Base-by-base conservation (phyloP, 192 early-diverging fungal species). In the Cladochytrium replicatum region DNA sequence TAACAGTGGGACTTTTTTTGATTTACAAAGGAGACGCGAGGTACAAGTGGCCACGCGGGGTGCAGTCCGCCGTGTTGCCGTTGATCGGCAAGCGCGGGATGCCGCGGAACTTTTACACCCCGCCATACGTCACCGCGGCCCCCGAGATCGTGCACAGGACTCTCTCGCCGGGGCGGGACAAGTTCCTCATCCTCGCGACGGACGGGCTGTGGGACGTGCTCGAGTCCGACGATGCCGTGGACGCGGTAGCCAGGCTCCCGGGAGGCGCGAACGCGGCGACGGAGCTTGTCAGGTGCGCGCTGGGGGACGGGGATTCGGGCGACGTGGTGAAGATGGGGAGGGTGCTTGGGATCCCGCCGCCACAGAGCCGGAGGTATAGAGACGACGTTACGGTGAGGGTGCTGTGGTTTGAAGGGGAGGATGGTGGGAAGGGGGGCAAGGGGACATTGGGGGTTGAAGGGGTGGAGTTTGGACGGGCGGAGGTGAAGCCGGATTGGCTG, bases 311-410 rank as follows among this genome's bases (percentile, higher is more conserved):
- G 5, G 43, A 64, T 34, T 50, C 27, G 7, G 19, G 23, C 0
- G 17, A 19, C n/a, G 6, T 6, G 26, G 52, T 52, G 32, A 27
- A 50, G 39, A 30, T 67, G 1, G 22, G 32, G 3, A 52, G 65
- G 30, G 21, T 65, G n/a, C 32, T 77, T 32, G 29, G 41, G 9
- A 68, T 77, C 38, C 70, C 63, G 0, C 50, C 67, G 2, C 70
- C 70, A n/a, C 34, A 59, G 22, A 57, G 56, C 38, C 46, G 75
- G 3, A 27, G 64, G 9, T 64, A 54, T 32, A 21, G 75, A 15
- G 75, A 77, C 40, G 75, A 77, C 46, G 66, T 77, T 21, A 77
- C 75, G 1, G 71, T 66, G 19, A 64, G 60, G 32, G 68, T 77
- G 9, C 17, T 72, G 8, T 68, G 64, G 22, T 74, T 77, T 46